Evolutionary conservation across 1,284 basidiomycete genomes (phyloP), one percentile per base, ranked within the genome.

Genomic region (Laetiporus sulphureus): DNA sequence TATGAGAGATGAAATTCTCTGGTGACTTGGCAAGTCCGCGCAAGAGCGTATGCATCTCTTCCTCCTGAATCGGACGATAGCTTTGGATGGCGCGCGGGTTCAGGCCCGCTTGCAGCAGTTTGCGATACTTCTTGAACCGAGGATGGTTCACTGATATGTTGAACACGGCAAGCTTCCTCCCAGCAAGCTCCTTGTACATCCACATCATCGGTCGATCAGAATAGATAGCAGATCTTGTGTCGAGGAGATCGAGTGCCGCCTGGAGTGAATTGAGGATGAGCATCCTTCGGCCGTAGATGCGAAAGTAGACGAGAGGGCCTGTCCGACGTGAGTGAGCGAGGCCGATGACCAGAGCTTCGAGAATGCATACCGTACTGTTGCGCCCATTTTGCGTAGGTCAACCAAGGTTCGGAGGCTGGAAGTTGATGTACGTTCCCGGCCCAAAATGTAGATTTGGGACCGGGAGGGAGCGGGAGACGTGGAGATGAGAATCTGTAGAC

Each of bases 141-240:
- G 55, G 49, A 43, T 67, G 40, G 65, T 66, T 55, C 66, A 68
- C 23, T 64, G 58, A 1, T 63, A 54, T 49, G 30, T 35, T 33
- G 41, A 52, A 47, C 10, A 49, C 47, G 13, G 47, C 40, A 36
- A 62, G 55, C 32, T 59, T 60, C 6, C 69, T 64, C 18, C 60
- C 67, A 40, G 66, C 68, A 23, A 72, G 59, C 5, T 62, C 64
- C 35, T 65, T 57, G 48, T 57, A 68, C 68, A 72, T 71, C 57
- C 62, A 65, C 4, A 37, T 52, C 55, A 35, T 25, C 0, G 71
- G 69, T 1, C 45, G 13, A 27, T 50, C 34, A 7, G 46, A 54
- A 30, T 51, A 54, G 6, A 48, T 41, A 7, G 42, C 18, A 2
- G 50, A 42, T 6, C 46, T 38, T 16, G 36, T 20, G 10, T 51